phyloP scores from a whole-genome alignment of 176 grass and related monocot species.

The Lolium perenne region DNA sequence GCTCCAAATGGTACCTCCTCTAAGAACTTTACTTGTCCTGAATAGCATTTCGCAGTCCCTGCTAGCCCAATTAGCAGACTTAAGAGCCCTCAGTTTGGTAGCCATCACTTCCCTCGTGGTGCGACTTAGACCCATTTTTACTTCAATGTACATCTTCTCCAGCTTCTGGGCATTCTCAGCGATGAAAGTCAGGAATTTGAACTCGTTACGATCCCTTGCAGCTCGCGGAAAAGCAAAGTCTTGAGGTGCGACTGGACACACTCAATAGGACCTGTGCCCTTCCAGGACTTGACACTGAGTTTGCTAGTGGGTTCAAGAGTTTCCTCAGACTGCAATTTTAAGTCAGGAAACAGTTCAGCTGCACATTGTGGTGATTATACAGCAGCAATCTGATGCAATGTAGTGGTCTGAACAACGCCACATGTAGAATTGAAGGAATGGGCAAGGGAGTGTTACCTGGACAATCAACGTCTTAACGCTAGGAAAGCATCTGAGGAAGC shows the following conservation, averaged over 20 bases:
- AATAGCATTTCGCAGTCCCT: conserved; percentile 9
- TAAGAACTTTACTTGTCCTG: background rate
- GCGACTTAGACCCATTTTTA: background rate
- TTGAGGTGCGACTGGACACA: conserved; percentile 14
- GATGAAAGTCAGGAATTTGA: background rate
- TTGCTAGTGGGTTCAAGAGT: background rate
- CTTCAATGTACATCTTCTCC: background rate
- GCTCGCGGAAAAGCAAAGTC: background rate
- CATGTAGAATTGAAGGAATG: background rate
- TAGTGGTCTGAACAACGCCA: background rate
- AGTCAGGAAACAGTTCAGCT: background rate
- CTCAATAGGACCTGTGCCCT: background rate
- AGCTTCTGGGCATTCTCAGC: background rate
- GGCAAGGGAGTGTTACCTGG: background rate
- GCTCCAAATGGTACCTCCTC: background rate
- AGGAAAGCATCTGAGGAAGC: conserved; percentile 51
- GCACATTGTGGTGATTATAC: conserved; percentile 1
- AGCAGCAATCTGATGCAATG: conserved; percentile 5
- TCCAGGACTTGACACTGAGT: background rate
- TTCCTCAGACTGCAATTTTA: conserved; percentile 8
- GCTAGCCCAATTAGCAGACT: conserved; percentile 5
- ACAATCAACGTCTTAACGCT: conserved; percentile 3
- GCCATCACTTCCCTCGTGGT: background rate
- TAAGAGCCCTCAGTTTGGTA: background rate
- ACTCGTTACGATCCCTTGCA: background rate